Evolutionary conservation across 352 stramenopile species (phyloP).

Genomic region (Phytophthora megakarya): DNA sequence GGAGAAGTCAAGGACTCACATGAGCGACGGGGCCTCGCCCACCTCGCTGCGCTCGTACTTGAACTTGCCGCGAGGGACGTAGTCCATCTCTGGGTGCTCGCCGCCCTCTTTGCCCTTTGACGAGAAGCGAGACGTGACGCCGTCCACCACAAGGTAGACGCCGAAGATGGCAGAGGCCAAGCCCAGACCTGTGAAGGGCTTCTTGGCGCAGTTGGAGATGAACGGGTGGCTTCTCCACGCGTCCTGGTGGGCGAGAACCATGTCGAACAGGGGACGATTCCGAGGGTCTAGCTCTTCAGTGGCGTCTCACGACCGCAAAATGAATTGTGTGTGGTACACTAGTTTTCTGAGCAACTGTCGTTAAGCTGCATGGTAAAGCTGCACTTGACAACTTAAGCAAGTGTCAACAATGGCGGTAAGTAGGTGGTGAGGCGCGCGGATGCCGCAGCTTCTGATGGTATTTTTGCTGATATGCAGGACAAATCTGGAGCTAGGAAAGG

Average conservation of each 20-base stretch:
- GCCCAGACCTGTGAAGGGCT: constrained; percentile 82
- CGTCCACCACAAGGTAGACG: constrained; percentile 77
- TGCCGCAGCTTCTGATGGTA: not conserved
- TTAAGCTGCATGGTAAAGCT: constrained; percentile 6
- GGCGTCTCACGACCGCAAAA: constrained; percentile 26
- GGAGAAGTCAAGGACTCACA: constrained; percentile 16
- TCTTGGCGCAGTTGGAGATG: constrained; percentile 82
- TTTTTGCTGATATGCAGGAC: constrained; percentile 27
- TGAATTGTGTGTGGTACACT: no score
- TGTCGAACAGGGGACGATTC: constrained; percentile 36
- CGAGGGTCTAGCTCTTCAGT: constrained; percentile 32
- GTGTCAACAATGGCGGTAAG: constrained; percentile 1
- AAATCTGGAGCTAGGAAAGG: constrained; percentile 38
- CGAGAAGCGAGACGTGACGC: constrained; percentile 52
- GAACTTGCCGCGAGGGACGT: constrained; percentile 51
- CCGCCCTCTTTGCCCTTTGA: constrained; percentile 37
- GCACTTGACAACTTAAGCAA: constrained; percentile 1
- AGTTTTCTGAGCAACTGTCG: not conserved
- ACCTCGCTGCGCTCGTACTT: constrained; percentile 63
- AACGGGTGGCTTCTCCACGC: constrained; percentile 90
- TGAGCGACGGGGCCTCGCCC: constrained; percentile 59
- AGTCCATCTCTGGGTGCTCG: constrained; percentile 39
- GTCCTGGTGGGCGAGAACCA: constrained; percentile 89
- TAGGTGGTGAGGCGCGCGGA: not conserved
- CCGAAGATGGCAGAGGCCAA: constrained; percentile 80